phyloP scores from a whole-genome alignment of 352 stramenopile genomes.

The Globisporangium radiosum region DNA sequence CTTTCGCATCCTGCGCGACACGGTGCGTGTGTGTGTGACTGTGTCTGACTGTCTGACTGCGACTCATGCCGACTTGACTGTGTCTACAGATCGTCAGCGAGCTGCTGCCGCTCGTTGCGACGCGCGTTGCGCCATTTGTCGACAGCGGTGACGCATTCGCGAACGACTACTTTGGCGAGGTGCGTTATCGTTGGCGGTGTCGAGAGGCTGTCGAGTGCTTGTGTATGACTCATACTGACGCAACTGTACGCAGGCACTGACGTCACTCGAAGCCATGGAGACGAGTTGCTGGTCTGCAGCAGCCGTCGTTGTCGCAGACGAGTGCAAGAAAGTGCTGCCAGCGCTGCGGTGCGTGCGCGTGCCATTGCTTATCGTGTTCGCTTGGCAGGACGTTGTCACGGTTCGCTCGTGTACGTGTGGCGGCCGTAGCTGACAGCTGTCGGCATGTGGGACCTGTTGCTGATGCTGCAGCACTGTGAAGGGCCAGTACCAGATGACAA shows the following conservation, averaged over 20 bases:
- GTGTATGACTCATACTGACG: neutral
- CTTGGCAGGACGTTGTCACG: too few species aligned
- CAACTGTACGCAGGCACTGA: constrained; percentile 23
- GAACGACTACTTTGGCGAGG: constrained; percentile 40
- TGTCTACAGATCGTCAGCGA: constrained; percentile 42
- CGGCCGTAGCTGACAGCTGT: too few species aligned
- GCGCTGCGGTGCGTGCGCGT: constrained; percentile 49
- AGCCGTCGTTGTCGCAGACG: constrained; percentile 50
- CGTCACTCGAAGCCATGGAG: constrained; percentile 36
- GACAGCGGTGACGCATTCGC: constrained; percentile 43
- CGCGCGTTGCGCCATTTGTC: constrained; percentile 30
- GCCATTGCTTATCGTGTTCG: neutral
- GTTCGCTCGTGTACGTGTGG: too few species aligned
- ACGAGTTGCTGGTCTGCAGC: constrained; percentile 56
- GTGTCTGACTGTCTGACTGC: neutral
- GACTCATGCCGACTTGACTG: neutral
- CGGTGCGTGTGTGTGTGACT: constrained; percentile 24
- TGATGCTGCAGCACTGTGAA: constrained; percentile 60
- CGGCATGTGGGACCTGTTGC: neutral
- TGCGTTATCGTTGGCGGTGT: constrained; percentile 2
- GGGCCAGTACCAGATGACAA: constrained; percentile 88
- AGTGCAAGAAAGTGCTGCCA: constrained; percentile 85
- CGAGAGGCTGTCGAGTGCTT: neutral
- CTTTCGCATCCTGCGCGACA: constrained; percentile 51
- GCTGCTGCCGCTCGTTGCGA: constrained; percentile 28